Percentiles rank a stretch among this genome's conserved stretches.
Evolutionary conservation across 2,329 filamentous ascomycete genomes (phyloP).

Genomic region (Fusarium cicatricum): DNA sequence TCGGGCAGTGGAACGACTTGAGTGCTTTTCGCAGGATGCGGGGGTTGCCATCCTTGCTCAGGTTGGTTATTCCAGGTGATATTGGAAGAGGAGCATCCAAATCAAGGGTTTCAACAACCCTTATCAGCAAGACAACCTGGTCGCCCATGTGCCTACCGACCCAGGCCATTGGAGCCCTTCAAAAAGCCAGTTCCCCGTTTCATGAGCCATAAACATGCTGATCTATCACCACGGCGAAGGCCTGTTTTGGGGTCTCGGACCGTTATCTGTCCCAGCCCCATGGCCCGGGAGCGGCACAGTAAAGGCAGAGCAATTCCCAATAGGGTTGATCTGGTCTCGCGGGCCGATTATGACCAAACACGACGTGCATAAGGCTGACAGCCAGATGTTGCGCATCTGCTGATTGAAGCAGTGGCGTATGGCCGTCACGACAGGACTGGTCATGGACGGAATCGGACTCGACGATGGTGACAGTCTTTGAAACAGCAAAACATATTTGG

Average conservation of each 20-base stretch:
- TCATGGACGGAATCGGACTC: too few relatives aligned
- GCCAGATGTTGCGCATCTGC: not conserved
- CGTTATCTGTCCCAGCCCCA: conserved; percentile 26
- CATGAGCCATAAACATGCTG: not conserved
- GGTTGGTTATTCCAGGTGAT: not conserved
- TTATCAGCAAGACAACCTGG: conserved; percentile 8
- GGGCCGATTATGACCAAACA: conserved; percentile 25
- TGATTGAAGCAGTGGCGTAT: not conserved
- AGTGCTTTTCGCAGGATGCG: conserved; percentile 3
- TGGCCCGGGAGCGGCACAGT: conserved; percentile 28
- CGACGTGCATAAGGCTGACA: not conserved
- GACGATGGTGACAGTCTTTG: not conserved
- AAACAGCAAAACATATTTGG: conserved; percentile 9
- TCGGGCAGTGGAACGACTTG: not conserved
- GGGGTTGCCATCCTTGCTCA: conserved; percentile 5
- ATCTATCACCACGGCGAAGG: conserved; percentile 4
- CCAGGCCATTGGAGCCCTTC: conserved; percentile 7
- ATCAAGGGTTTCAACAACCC: not conserved
- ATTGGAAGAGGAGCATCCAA: conserved; percentile 1
- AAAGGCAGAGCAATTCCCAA: conserved; percentile 19
- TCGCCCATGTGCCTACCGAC: conserved; percentile 18
- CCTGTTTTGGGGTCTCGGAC: conserved; percentile 19
- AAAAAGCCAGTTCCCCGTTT: conserved; percentile 20
- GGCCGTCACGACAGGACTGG: not conserved
- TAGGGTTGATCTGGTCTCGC: conserved; percentile 9